phyloP scores from a whole-genome alignment of 352 stramenopile species.

The Globisporangium canariense region DNA sequence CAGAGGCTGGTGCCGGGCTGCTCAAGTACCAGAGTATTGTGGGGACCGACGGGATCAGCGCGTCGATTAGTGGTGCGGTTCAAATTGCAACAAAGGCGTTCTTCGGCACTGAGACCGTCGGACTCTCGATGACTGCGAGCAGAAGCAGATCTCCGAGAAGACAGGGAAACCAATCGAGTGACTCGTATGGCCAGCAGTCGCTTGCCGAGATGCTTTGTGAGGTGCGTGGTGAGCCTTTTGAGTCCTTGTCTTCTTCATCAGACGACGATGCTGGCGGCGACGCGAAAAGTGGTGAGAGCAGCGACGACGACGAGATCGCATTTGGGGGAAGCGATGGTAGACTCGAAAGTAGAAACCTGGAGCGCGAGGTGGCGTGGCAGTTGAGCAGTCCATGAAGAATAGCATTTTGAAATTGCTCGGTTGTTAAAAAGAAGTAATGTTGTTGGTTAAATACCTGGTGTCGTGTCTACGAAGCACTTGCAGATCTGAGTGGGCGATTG shows the following conservation, averaged over 20 bases:
- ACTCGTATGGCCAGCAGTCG: neutral
- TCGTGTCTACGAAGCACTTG: neutral
- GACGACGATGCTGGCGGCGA: neutral
- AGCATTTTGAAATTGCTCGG: neutral
- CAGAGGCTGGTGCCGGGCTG: conserved; percentile 21
- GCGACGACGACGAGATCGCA: conserved; percentile 7
- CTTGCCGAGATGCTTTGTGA: conserved; percentile 11
- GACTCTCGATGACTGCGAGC: conserved; percentile 1
- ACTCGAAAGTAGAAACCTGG: neutral
- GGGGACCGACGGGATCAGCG: neutral
- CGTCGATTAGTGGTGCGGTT: conserved; percentile 11
- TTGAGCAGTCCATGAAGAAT: conserved; percentile 4
- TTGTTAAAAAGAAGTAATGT: neutral
- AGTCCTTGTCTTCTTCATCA: neutral
- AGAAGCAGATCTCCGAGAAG: neutral
- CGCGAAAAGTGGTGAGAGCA: neutral
- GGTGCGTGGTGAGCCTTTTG: neutral
- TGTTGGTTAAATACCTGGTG: conserved; percentile 8
- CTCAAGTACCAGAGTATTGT: conserved; percentile 14
- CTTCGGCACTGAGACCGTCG: neutral
- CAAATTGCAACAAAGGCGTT: conserved; percentile 10
- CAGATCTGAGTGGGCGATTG: neutral
- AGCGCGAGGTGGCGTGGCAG: conserved; percentile 13
- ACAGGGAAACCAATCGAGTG: neutral
- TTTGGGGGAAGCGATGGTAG: neutral